Evolutionary conservation across 2,329 filamentous ascomycete genomes (phyloP).

Genomic region (Lomentospora prolificans): DNA sequence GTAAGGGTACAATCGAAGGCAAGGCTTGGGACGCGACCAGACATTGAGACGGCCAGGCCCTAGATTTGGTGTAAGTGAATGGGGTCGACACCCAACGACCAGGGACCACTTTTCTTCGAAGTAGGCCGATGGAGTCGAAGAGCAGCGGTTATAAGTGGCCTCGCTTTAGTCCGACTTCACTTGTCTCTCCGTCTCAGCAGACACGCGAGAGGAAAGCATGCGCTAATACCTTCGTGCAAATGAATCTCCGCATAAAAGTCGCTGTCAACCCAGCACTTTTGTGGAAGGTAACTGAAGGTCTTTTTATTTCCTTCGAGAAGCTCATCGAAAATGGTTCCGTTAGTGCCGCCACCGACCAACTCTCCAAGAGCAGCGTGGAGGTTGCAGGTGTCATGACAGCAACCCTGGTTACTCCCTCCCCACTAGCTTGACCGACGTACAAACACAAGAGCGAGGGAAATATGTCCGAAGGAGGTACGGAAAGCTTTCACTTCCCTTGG

Average conservation of each 20-base stretch:
- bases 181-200: background rate
- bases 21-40: background rate
- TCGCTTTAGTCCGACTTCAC: background rate
- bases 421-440: constrained; percentile 1
- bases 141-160: no score
- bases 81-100: background rate
- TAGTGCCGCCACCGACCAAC: background rate
- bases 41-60: background rate
- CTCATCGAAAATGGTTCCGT: background rate
- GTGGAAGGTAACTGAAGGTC: background rate
- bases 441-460: background rate
- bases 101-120: background rate
- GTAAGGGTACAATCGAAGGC: no score
- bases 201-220: background rate
- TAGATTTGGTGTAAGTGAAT: background rate
- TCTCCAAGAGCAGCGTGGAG: background rate
- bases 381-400: background rate
- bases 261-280: constrained; percentile 8
- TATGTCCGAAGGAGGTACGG: constrained; percentile 1
- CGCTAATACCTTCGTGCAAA: background rate
- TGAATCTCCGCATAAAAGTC: constrained; percentile 2
- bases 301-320: constrained; percentile 3
- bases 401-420: background rate
- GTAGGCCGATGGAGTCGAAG: background rate
- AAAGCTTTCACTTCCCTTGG: background rate